phyloP scores from a whole-genome alignment of 371 early-diverging fungal genomes.

The Encephalitozoon romaleae region DNA sequence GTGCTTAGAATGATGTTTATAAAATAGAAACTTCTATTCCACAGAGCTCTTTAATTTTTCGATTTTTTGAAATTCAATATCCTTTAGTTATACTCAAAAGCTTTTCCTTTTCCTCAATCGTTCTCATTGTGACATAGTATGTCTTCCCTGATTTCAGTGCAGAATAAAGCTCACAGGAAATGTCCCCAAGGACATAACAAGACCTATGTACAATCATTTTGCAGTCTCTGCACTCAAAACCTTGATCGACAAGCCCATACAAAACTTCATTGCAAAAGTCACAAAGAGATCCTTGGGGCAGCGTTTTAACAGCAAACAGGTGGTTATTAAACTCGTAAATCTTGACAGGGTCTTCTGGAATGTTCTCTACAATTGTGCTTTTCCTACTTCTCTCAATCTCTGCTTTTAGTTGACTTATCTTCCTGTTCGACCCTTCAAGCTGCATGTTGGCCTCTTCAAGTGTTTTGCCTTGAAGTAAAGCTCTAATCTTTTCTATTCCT shows the following conservation, averaged over 20 bases:
- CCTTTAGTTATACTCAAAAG: conserved; percentile 29
- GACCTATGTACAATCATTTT: conserved; percentile 52
- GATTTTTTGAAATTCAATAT: not conserved
- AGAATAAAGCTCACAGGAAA: conserved; percentile 57
- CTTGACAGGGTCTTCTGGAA: conserved; percentile 30
- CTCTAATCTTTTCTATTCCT: conserved; percentile 53
- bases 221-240: conserved; percentile 59
- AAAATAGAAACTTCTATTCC: not conserved
- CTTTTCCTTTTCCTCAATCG: conserved; percentile 58
- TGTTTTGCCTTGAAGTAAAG: conserved; percentile 26
- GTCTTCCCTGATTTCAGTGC: conserved; percentile 54
- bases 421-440: conserved; percentile 51
- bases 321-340: conserved; percentile 57
- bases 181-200: conserved; percentile 56
- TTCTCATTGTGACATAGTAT: conserved; percentile 47
- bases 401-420: conserved; percentile 45
- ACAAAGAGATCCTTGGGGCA: conserved; percentile 44
- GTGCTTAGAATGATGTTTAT: not conserved
- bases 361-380: not conserved
- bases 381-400: conserved; percentile 47
- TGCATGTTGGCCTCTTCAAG: conserved; percentile 47
- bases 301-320: conserved; percentile 41
- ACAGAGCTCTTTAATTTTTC: not conserved
- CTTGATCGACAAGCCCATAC: conserved; percentile 44
- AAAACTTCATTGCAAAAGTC: conserved; percentile 54